A percentile compares a stretch with the other conserved stretches of the same genome.
Evolutionary conservation across 225 moss, liverwort and hornwort species (phyloP).

Genomic region (Bryoerythrophyllum caledonicum): DNA sequence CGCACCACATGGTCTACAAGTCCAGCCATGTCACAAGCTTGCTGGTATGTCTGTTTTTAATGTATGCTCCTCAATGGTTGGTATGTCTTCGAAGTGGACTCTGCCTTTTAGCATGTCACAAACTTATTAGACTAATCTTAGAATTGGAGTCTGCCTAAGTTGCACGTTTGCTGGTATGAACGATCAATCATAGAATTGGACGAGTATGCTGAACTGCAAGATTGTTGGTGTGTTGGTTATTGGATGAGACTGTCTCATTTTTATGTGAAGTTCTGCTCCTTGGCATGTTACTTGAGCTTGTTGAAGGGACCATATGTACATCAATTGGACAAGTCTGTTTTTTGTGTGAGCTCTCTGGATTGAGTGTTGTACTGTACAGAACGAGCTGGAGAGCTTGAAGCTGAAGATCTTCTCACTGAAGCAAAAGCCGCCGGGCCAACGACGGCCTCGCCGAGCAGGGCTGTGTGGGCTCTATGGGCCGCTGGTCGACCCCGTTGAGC

Average conservation of each 20-base stretch:
- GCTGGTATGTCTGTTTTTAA: slow-evolving; percentile 41
- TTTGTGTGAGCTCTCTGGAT: neutral
- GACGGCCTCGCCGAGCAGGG: slow-evolving; percentile 47
- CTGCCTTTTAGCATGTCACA: too few species aligned
- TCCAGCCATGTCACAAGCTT: slow-evolving; percentile 46
- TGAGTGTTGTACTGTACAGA: slow-evolving; percentile 21
- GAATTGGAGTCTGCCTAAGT: too few species aligned
- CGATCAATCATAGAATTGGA: too few species aligned
- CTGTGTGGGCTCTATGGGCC: slow-evolving; percentile 63
- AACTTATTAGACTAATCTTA: too few species aligned
- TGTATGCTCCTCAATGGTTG: neutral
- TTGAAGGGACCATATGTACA: too few species aligned
- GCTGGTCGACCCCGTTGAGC: slow-evolving; percentile 59
- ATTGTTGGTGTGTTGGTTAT: too few species aligned
- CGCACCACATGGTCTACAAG: slow-evolving; percentile 61
- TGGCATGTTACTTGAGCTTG: too few species aligned
- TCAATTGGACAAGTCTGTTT: neutral
- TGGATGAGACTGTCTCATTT: too few species aligned
- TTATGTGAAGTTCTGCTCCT: too few species aligned
- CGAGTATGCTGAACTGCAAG: too few species aligned
- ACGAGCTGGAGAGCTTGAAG: slow-evolving; percentile 46
- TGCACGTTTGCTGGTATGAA: too few species aligned
- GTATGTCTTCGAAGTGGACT: too few species aligned
- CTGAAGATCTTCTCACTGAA: slow-evolving; percentile 50
- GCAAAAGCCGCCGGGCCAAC: slow-evolving; percentile 41